These are phyloP conservation scores for Aspergillus tubingensis DNA, from an alignment of 2,329 filamentous ascomycete genomes.

Conservation along the genomic window DNA sequence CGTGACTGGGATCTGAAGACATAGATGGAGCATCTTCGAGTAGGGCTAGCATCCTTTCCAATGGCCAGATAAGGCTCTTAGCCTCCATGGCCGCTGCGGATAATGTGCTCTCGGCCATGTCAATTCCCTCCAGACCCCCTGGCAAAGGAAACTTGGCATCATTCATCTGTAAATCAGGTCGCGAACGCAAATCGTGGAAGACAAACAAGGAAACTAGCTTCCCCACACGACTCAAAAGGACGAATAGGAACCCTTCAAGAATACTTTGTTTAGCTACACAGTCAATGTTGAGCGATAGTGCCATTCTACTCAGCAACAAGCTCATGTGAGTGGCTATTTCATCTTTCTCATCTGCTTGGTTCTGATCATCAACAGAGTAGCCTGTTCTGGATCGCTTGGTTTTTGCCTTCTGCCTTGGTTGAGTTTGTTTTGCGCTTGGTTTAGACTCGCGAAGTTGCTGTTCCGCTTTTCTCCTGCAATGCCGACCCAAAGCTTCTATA, in stretches of 20 bases:
- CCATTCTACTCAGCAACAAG: slow-evolving; percentile 34
- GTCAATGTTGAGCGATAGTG: slow-evolving; percentile 29
- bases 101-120: slow-evolving; percentile 26
- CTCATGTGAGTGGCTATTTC: slow-evolving; percentile 24
- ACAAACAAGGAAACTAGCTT: slow-evolving; percentile 42
- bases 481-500: slow-evolving; percentile 29
- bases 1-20: background rate
- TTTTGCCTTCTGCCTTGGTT: slow-evolving; percentile 14
- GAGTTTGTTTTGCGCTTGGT: slow-evolving; percentile 9
- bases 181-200: slow-evolving; percentile 39
- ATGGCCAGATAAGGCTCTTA: slow-evolving; percentile 37
- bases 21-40: slow-evolving; percentile 17
- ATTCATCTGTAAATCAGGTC: slow-evolving; percentile 26
- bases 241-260: slow-evolving; percentile 46
- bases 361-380: background rate
- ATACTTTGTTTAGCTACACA: slow-evolving; percentile 33
- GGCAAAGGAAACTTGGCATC: slow-evolving; percentile 34
- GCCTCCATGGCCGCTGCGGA: slow-evolving; percentile 36
- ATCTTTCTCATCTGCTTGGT: slow-evolving; percentile 12
- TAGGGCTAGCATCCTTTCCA: slow-evolving; percentile 34
- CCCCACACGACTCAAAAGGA: slow-evolving; percentile 43
- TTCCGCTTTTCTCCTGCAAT: slow-evolving; percentile 25
- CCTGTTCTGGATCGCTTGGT: slow-evolving; percentile 11
- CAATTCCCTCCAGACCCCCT: slow-evolving; percentile 30
- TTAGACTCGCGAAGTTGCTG: slow-evolving; percentile 7